phyloP scores from a whole-genome alignment of 2,329 filamentous ascomycete species.

The Penicillium glabrum region DNA sequence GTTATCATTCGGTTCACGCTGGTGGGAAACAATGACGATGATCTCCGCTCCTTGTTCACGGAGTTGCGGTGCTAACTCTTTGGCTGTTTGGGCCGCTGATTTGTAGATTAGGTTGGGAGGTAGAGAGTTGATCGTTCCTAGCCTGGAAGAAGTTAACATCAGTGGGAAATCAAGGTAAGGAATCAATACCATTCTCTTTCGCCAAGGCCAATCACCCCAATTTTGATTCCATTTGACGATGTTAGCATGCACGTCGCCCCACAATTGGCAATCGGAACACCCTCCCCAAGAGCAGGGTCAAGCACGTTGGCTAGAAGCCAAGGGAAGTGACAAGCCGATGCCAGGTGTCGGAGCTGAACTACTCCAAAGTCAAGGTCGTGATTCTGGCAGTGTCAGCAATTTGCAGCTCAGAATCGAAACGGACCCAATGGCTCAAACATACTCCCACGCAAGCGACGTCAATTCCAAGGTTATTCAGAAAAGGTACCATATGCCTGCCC shows the following conservation, averaged over 20 bases:
- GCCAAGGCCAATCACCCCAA: constrained; percentile 81
- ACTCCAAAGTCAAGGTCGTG: constrained; percentile 93
- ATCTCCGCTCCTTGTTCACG: constrained; percentile 78
- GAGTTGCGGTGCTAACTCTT: constrained; percentile 70
- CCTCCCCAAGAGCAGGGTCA: constrained; percentile 75
- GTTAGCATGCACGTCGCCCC: constrained; percentile 74
- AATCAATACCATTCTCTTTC: constrained; percentile 71
- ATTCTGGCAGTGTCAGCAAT: constrained; percentile 55
- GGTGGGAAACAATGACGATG: constrained; percentile 78
- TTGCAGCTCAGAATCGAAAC: background rate
- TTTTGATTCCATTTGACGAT: constrained; percentile 78
- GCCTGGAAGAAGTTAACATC: constrained; percentile 39
- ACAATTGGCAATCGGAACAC: constrained; percentile 73
- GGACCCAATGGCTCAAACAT: constrained; percentile 35
- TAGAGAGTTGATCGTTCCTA: constrained; percentile 83
- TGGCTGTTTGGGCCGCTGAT: constrained; percentile 73
- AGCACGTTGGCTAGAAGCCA: constrained; percentile 89
- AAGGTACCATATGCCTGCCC: constrained; percentile 84
- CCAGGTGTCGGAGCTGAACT: constrained; percentile 71
- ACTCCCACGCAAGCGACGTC: constrained; percentile 81
- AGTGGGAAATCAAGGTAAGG: background rate
- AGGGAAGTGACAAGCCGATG: constrained; percentile 75
- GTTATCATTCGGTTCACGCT: constrained; percentile 84
- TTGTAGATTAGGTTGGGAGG: constrained; percentile 81
- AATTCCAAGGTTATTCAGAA: constrained; percentile 75